A percentile compares a stretch with the other conserved stretches of the same genome.
These are phyloP conservation scores for Sporothrix humicola DNA, from an alignment of 2,329 filamentous ascomycete species.

Conservation along the genomic window DNA sequence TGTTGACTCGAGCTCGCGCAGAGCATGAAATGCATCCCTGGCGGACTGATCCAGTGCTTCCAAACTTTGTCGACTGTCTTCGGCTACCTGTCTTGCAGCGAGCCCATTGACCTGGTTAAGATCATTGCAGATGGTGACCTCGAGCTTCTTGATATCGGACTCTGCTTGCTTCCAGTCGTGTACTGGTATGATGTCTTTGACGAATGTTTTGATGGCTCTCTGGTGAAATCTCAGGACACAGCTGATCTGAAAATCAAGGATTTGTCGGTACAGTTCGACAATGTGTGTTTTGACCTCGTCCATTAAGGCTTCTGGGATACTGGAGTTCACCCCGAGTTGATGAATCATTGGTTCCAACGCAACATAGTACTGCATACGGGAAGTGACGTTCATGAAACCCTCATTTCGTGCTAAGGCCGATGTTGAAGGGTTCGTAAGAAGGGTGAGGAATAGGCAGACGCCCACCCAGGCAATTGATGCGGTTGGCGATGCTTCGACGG, in stretches of 20 bases:
- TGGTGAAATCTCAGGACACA: slow-evolving; percentile 45
- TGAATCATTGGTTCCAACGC: slow-evolving; percentile 42
- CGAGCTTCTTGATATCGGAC: slow-evolving; percentile 24
- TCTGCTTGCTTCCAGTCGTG: slow-evolving; percentile 39
- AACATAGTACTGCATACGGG: slow-evolving; percentile 45
- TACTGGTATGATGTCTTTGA: slow-evolving; percentile 35
- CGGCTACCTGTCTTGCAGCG: neutral
- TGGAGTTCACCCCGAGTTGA: slow-evolving; percentile 30
- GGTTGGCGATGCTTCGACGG: slow-evolving; percentile 43
- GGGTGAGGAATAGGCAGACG: slow-evolving; percentile 47
- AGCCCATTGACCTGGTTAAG: slow-evolving; percentile 31
- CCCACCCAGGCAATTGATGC: slow-evolving; percentile 46
- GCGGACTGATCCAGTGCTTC: slow-evolving; percentile 27
- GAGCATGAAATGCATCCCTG: neutral
- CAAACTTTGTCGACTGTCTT: slow-evolving; percentile 17
- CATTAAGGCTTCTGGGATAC: neutral
- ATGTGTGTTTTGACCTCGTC: slow-evolving; percentile 37
- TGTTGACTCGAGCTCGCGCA: neutral
- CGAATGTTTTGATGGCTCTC: slow-evolving; percentile 31
- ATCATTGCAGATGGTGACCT: slow-evolving; percentile 21
- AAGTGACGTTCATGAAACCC: slow-evolving; percentile 46
- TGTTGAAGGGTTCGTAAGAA: slow-evolving; percentile 45
- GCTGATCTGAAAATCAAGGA: slow-evolving; percentile 47
- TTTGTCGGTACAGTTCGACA: slow-evolving; percentile 43
- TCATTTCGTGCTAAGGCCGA: slow-evolving; percentile 25